Conservation (phyloP, 306 rosid species). For the Nissolia schottii region DNA sequence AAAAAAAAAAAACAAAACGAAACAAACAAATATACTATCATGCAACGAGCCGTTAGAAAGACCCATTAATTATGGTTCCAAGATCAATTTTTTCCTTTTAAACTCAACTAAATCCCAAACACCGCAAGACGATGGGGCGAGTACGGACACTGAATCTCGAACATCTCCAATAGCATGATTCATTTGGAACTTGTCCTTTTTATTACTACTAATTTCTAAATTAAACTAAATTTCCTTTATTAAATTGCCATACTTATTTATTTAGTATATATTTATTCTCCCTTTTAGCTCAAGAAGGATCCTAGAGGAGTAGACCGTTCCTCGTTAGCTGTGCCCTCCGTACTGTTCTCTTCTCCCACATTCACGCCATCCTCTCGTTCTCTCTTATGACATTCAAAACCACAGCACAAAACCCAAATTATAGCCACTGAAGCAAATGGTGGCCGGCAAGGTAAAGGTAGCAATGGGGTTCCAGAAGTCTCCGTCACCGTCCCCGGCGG, state of each 20-base stretch:
- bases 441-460: slow-evolving; percentile 78
- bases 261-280: background rate
- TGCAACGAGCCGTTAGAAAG: slow-evolving; percentile 9
- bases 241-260: background rate
- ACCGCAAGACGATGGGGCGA: background rate
- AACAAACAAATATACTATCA: background rate
- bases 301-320: slow-evolving; percentile 71
- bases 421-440: slow-evolving; percentile 38
- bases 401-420: background rate
- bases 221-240: background rate
- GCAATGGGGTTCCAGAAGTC: slow-evolving; percentile 90
- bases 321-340: slow-evolving; percentile 52
- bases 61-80: background rate
- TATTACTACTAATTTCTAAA: background rate
- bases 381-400: slow-evolving; percentile 33
- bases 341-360: background rate
- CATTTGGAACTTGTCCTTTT: background rate
- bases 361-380: background rate
- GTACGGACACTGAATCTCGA: background rate
- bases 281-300: slow-evolving; percentile 13
- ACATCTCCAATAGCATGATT: background rate
- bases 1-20: background rate
- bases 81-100: background rate
- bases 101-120: background rate
- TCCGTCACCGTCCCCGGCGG: slow-evolving; percentile 39